Evolutionary conservation across 1,284 basidiomycete genomes (phyloP).

Genomic region (Heterobasidion parviporum): DNA sequence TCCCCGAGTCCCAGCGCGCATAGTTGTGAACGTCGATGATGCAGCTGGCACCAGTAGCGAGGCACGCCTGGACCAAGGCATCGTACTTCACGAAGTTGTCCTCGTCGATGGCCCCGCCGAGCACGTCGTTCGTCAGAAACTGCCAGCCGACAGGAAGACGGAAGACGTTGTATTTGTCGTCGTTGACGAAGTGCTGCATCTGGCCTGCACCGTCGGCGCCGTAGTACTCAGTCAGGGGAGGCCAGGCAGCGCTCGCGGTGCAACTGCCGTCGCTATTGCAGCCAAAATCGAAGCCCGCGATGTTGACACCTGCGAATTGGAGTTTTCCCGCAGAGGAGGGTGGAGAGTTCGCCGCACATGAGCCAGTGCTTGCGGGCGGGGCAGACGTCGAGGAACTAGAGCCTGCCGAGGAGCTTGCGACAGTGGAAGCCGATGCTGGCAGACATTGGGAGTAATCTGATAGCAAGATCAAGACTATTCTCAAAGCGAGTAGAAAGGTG

Average conservation of each 20-base stretch:
- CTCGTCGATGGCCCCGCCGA: constrained; percentile 33
- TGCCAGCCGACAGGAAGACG: constrained; percentile 51
- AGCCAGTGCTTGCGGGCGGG: not conserved
- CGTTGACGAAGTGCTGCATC: constrained; percentile 46
- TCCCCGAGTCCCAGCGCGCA: constrained; percentile 41
- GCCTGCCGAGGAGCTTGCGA: constrained; percentile 4
- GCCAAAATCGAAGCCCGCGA: constrained; percentile 41
- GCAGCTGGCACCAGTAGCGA: constrained; percentile 34
- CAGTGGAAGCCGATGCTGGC: constrained; percentile 20
- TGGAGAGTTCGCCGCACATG: constrained; percentile 8
- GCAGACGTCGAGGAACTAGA: not conserved
- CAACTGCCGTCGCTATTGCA: constrained; percentile 34
- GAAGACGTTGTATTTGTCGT: constrained; percentile 43
- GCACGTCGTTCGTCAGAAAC: constrained; percentile 33
- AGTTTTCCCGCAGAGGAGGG: constrained; percentile 16
- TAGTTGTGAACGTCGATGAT: constrained; percentile 57
- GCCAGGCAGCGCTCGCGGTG: constrained; percentile 30
- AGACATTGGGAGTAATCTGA: constrained; percentile 23
- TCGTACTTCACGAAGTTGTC: constrained; percentile 42
- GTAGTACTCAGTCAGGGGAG: constrained; percentile 36
- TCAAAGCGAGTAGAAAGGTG: not conserved
- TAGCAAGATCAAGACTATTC: not conserved
- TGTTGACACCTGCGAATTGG: constrained; percentile 30
- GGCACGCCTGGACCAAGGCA: constrained; percentile 38
- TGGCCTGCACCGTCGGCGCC: constrained; percentile 42